Conservation (phyloP, 2,329 filamentous ascomycete species). For the Calonectria hongkongensis region DNA sequence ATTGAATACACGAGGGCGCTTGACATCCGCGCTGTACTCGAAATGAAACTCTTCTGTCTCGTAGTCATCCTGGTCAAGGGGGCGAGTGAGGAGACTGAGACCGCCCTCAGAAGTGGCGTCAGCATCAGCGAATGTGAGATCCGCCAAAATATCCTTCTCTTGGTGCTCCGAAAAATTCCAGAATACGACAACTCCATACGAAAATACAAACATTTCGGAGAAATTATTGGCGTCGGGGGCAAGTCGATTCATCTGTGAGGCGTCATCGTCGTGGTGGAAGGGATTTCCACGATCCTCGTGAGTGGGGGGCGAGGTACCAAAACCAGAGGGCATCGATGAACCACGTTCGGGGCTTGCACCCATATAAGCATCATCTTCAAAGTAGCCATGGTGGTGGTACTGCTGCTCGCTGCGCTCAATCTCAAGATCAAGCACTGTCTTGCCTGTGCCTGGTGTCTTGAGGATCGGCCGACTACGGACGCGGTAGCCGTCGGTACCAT, state of each 20-base stretch:
- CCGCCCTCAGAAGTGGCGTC: slow-evolving; percentile 77
- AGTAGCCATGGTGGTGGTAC: slow-evolving; percentile 94
- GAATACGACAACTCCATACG: slow-evolving; percentile 97
- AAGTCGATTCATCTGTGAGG: slow-evolving; percentile 75
- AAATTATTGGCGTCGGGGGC: slow-evolving; percentile 85
- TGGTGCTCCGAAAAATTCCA: slow-evolving; percentile 99
- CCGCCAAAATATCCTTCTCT: slow-evolving; percentile 96
- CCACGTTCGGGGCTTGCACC: slow-evolving; percentile 58
- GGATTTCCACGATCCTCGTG: slow-evolving; percentile 55
- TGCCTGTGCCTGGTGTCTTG: slow-evolving; percentile 91
- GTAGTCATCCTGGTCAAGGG: slow-evolving; percentile 91
- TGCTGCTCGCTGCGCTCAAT: slow-evolving; percentile 94
- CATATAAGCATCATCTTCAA: slow-evolving; percentile 81
- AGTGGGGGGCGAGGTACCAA: slow-evolving; percentile 55
- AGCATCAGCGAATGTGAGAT: slow-evolving; percentile 90
- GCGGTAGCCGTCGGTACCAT: slow-evolving; percentile 90
- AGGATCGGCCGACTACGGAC: slow-evolving; percentile 92
- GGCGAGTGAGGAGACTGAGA: slow-evolving; percentile 82
- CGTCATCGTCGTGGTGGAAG: slow-evolving; percentile 62
- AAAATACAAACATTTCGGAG: slow-evolving; percentile 97
- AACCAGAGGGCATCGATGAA: slow-evolving; percentile 56
- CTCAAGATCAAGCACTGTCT: slow-evolving; percentile 93
- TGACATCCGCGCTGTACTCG: slow-evolving; percentile 91
- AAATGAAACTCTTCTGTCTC: slow-evolving; percentile 99
- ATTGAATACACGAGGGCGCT: slow-evolving; percentile 94